phyloP scores from a whole-genome alignment of 1,139 yeast species.

The Hanseniaspora gamundiae region DNA sequence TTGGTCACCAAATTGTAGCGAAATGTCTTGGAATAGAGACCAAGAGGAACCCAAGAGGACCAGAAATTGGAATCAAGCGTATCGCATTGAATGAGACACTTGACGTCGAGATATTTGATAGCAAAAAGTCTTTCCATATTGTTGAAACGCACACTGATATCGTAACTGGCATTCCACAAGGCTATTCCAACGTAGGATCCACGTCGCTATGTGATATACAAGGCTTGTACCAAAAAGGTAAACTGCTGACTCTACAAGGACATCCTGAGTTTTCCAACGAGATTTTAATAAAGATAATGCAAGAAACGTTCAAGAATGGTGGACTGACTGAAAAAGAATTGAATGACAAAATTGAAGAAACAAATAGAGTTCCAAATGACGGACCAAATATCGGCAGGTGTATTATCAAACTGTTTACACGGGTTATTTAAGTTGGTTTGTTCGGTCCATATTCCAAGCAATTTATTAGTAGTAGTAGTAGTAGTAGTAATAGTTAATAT shows the following conservation, averaged over 20 bases:
- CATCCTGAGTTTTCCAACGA: slow-evolving; percentile 68
- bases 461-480: too few species aligned
- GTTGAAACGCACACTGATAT: slow-evolving; percentile 65
- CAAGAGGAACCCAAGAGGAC: slow-evolving; percentile 45
- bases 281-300: slow-evolving; percentile 20
- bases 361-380: too few species aligned
- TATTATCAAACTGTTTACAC: too few species aligned
- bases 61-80: slow-evolving; percentile 59
- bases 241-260: slow-evolving; percentile 65
- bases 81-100: slow-evolving; percentile 32
- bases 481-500: too few species aligned
- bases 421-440: too few species aligned
- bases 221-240: slow-evolving; percentile 38
- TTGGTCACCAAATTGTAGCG: slow-evolving; percentile 75
- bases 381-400: too few species aligned
- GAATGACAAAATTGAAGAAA: too few species aligned
- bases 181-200: slow-evolving; percentile 37
- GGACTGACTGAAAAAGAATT: too few species aligned
- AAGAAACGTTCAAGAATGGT: too few species aligned
- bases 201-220: slow-evolving; percentile 48
- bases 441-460: too few species aligned
- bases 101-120: slow-evolving; percentile 26
- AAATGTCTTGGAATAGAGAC: slow-evolving; percentile 53
- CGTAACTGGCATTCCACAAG: slow-evolving; percentile 38
- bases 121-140: slow-evolving; percentile 27